Evolutionary conservation across 208 protist species (phyloP).

Genomic region (Trypanosoma cruzi): DNA sequence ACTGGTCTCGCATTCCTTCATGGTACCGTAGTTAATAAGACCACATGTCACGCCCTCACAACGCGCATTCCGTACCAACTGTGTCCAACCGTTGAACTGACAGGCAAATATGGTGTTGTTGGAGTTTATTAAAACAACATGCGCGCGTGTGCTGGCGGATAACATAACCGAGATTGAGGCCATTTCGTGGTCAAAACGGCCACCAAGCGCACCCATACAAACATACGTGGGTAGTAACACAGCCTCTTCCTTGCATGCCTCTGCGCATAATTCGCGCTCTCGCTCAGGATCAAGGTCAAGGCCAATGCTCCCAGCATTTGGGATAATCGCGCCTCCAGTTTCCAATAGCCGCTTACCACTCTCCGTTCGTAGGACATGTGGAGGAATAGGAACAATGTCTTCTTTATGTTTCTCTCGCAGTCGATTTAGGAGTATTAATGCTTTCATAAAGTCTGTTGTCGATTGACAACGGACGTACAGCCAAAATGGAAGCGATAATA

Average conservation of each 20-base stretch:
- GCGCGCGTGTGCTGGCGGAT: not conserved
- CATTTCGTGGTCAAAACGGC: conserved; percentile 81
- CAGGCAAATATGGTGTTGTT: conserved; percentile 72
- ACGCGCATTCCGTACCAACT: conserved; percentile 31
- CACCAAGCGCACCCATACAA: conserved; percentile 66
- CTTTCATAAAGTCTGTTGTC: conserved; percentile 85
- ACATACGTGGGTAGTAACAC: conserved; percentile 58
- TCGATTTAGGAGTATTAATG: conserved; percentile 46
- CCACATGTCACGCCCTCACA: conserved; percentile 45
- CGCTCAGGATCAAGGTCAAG: conserved; percentile 12
- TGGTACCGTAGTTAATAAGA: conserved; percentile 55
- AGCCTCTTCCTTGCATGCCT: conserved; percentile 13
- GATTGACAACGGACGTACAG: conserved; percentile 70
- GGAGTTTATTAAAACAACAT: conserved; percentile 45
- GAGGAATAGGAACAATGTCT: conserved; percentile 22
- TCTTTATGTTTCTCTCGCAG: conserved; percentile 27
- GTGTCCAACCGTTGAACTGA: conserved; percentile 69
- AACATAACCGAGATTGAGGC: conserved; percentile 33
- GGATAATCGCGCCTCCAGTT: conserved; percentile 16
- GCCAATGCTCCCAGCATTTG: not conserved
- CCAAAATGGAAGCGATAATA: conserved; percentile 26
- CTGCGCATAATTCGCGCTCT: conserved; percentile 15
- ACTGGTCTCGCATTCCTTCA: conserved; percentile 69
- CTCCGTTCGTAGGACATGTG: conserved; percentile 9
- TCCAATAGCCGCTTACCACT: conserved; percentile 11